Evolutionary conservation across 2,329 filamentous ascomycete species (phyloP).

Genomic region (Fragosphaeria purpurea): DNA sequence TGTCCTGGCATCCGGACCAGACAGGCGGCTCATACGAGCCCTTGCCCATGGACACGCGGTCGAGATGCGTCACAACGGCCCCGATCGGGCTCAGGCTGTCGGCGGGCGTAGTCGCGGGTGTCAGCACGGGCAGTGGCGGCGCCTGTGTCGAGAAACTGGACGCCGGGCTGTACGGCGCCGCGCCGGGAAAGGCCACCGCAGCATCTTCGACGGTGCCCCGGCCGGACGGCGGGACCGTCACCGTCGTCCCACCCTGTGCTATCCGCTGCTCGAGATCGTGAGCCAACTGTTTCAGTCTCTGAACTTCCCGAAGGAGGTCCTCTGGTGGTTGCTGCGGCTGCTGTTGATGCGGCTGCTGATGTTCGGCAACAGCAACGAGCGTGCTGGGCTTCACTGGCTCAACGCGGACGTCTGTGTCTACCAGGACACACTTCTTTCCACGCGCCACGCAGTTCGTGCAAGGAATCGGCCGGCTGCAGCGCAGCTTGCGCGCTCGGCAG

Average conservation of each 20-base stretch:
- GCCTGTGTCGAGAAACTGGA: not conserved
- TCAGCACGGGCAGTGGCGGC: not conserved
- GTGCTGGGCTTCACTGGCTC: not conserved
- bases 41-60: conserved; percentile 7
- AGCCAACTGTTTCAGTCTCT: conserved; percentile 1
- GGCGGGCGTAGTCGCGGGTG: not conserved
- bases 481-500: conserved; percentile 8
- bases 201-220: no score
- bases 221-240: no score
- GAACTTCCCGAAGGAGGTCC: conserved; percentile 1
- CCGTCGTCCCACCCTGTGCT: not conserved
- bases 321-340: not conserved
- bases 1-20: not conserved
- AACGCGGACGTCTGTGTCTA: not conserved
- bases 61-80: conserved; percentile 4
- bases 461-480: conserved; percentile 7
- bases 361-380: not conserved
- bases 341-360: not conserved
- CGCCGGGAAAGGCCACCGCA: not conserved
- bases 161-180: not conserved
- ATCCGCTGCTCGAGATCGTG: conserved; percentile 4
- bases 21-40: not conserved
- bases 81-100: conserved; percentile 2
- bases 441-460: conserved; percentile 9
- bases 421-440: conserved; percentile 4